A percentile compares a stretch with the other conserved stretches of the same genome.
Conservation (phyloP, 805 yeast species). For the Candida incommunis region DNA sequence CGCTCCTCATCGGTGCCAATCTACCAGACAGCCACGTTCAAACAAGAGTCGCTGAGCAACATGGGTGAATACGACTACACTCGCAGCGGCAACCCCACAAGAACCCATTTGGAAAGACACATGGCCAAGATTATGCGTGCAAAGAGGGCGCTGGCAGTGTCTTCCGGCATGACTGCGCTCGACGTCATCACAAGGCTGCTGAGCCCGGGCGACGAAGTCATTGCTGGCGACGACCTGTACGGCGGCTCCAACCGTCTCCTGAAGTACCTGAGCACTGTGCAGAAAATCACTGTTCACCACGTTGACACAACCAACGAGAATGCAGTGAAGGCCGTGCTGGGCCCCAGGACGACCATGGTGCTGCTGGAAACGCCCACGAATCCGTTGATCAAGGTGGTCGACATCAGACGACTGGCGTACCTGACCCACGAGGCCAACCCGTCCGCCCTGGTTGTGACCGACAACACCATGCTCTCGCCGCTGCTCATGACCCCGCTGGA, state of each 20-base stretch:
- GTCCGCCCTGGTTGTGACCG: slow-evolving; percentile 68
- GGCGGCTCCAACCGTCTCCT: slow-evolving; percentile 88
- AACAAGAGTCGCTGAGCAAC: slow-evolving; percentile 55
- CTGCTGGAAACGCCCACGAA: slow-evolving; percentile 88
- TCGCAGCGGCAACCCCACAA: slow-evolving; percentile 87
- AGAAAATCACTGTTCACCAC: slow-evolving; percentile 54
- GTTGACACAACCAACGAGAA: slow-evolving; percentile 68
- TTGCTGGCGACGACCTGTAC: slow-evolving; percentile 89
- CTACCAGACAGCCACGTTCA: slow-evolving; percentile 91
- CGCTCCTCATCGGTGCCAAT: slow-evolving; percentile 77
- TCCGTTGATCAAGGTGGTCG: slow-evolving; percentile 80
- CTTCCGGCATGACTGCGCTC: slow-evolving; percentile 86
- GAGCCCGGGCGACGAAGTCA: slow-evolving; percentile 72
- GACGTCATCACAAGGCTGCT: slow-evolving; percentile 71
- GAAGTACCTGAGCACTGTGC: slow-evolving; percentile 51
- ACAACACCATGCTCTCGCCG: slow-evolving; percentile 96
- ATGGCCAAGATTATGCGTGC: slow-evolving; percentile 69
- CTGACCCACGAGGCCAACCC: slow-evolving; percentile 58
- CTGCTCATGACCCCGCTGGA: slow-evolving; percentile 72
- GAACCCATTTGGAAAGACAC: slow-evolving; percentile 67
- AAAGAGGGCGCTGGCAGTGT: slow-evolving; percentile 63
- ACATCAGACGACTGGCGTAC: slow-evolving; percentile 51
- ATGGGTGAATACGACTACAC: slow-evolving; percentile 81
- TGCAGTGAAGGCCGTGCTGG: slow-evolving; percentile 42
- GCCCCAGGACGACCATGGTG: slow-evolving; percentile 52